These are phyloP conservation scores for Wickerhamomyces ciferrii DNA, from an alignment of 805 yeast genomes.

Conservation along the genomic window DNA sequence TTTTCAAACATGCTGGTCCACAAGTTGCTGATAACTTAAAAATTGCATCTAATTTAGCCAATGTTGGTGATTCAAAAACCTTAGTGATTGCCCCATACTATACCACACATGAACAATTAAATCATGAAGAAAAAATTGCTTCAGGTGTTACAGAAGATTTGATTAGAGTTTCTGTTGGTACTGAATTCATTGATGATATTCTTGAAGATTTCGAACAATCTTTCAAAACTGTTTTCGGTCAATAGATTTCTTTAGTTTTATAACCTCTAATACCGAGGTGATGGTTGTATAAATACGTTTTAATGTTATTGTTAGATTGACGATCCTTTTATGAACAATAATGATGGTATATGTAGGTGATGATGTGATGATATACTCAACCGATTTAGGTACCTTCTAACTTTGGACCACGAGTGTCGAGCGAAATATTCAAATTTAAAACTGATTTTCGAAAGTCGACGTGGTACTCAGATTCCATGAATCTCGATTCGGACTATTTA, in stretches of 20 bases:
- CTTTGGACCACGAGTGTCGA: too few species aligned
- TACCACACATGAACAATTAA: conserved; percentile 92
- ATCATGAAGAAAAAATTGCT: conserved; percentile 70
- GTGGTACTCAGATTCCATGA: too few species aligned
- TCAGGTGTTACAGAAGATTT: conserved; percentile 88
- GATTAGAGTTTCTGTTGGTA: conserved; percentile 86
- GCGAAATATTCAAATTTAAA: too few species aligned
- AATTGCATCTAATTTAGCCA: conserved; percentile 89
- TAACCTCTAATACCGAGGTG: too few species aligned
- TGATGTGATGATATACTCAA: too few species aligned
- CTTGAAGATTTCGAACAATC: conserved; percentile 87
- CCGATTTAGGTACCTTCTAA: too few species aligned
- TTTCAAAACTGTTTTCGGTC: conserved; percentile 53
- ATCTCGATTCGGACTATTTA: too few species aligned
- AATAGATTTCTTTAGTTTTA: neutral
- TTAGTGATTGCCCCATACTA: conserved; percentile 93
- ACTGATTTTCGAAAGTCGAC: too few species aligned
- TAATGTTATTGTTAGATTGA: too few species aligned
- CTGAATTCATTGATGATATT: conserved; percentile 87
- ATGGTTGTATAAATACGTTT: too few species aligned
- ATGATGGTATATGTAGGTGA: too few species aligned
- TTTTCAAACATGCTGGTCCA: conserved; percentile 75
- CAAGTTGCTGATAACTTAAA: conserved; percentile 78
- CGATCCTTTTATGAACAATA: too few species aligned
- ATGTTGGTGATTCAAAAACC: conserved; percentile 95